Percentiles rank a stretch among this genome's conserved stretches.
Evolutionary conservation across 805 yeast species (phyloP).

Genomic region (Candida golubevii): DNA sequence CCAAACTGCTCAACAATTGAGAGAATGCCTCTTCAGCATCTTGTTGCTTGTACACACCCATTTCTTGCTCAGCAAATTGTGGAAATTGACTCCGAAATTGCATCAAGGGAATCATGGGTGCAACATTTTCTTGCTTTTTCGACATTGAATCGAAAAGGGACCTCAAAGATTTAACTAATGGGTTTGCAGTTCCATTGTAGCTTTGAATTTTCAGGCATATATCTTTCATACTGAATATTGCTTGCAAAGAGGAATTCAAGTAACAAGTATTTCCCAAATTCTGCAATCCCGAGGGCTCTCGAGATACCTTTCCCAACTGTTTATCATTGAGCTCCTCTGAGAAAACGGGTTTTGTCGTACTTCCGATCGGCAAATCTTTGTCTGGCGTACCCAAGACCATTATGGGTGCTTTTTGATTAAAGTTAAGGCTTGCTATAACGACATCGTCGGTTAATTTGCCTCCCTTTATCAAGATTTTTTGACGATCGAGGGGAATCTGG

Average conservation of each 20-base stretch:
- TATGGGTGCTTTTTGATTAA: slow-evolving; percentile 63
- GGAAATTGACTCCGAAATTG: slow-evolving; percentile 69
- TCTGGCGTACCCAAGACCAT: slow-evolving; percentile 95
- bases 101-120: slow-evolving; percentile 66
- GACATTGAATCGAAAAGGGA: slow-evolving; percentile 44
- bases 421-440: slow-evolving; percentile 45
- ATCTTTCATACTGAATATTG: slow-evolving; percentile 45
- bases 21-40: slow-evolving; percentile 97
- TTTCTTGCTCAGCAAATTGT: slow-evolving; percentile 80
- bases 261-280: slow-evolving; percentile 79
- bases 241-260: slow-evolving; percentile 66
- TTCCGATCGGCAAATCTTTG: slow-evolving; percentile 48
- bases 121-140: slow-evolving; percentile 45
- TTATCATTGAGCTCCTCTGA: slow-evolving; percentile 62
- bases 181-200: slow-evolving; percentile 9
- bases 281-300: slow-evolving; percentile 60
- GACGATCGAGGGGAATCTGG: slow-evolving; percentile 82
- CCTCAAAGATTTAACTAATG: slow-evolving; percentile 34
- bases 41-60: slow-evolving; percentile 84
- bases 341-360: slow-evolving; percentile 53
- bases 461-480: slow-evolving; percentile 84
- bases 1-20: slow-evolving; percentile 57
- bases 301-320: slow-evolving; percentile 34
- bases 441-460: slow-evolving; percentile 79
- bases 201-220: slow-evolving; percentile 25